A percentile compares a stretch with the other conserved stretches of the same genome.
Conservation (phyloP, 306 rosid genomes). For the Dryas drummondii region DNA sequence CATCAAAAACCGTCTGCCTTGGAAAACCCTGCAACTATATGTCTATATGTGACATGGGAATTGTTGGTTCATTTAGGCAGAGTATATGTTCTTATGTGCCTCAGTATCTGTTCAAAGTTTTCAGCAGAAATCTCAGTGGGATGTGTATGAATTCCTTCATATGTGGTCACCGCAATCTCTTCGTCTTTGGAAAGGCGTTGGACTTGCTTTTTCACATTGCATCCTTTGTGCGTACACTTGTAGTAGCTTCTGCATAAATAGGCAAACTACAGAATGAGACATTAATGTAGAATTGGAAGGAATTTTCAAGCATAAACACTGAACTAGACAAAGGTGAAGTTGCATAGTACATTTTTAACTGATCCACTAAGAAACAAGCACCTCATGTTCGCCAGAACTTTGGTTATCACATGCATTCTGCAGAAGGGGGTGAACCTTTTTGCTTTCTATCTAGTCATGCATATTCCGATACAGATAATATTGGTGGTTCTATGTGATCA, state of each 20-base stretch:
- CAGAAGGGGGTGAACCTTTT: too few relatives aligned
- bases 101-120: slow-evolving; percentile 43
- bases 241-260: slow-evolving; percentile 55
- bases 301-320: not conserved
- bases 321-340: not conserved
- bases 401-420: too few relatives aligned
- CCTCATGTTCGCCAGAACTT: not conserved
- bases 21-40: not conserved
- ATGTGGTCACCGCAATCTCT: slow-evolving; percentile 54
- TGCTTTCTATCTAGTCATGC: too few relatives aligned
- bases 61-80: not conserved
- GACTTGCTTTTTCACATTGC: slow-evolving; percentile 69
- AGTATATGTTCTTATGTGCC: slow-evolving; percentile 23
- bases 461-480: not conserved
- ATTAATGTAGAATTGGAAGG: not conserved
- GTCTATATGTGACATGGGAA: not conserved
- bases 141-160: slow-evolving; percentile 53
- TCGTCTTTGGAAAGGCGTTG: slow-evolving; percentile 54
- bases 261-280: not conserved
- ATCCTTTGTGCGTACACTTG: slow-evolving; percentile 58
- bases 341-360: too few relatives aligned
- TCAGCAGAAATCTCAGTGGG: slow-evolving; percentile 30
- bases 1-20: too few relatives aligned
- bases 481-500: not conserved
- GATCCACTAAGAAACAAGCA: not conserved